phyloP scores from a whole-genome alignment of 2,329 filamentous ascomycete species.

The Clarireedia sp. region DNA sequence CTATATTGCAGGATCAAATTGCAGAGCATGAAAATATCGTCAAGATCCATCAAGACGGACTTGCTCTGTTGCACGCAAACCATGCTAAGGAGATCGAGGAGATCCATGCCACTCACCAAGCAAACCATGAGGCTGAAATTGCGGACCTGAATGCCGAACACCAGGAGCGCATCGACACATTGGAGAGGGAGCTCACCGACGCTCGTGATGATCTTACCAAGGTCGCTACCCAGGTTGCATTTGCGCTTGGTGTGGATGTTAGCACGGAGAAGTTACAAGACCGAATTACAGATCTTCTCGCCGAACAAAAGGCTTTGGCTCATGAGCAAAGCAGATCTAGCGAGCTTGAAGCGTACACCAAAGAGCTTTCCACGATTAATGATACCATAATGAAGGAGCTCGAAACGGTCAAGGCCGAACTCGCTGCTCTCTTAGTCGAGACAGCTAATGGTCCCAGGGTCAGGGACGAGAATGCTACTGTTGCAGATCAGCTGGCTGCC shows the following conservation, averaged over 20 bases:
- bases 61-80: slow-evolving; percentile 41
- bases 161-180: slow-evolving; percentile 43
- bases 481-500: slow-evolving; percentile 49
- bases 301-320: slow-evolving; percentile 50
- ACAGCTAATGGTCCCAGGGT: slow-evolving; percentile 38
- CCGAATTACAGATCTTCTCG: slow-evolving; percentile 49
- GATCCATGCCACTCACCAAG: slow-evolving; percentile 41
- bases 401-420: slow-evolving; percentile 47
- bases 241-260: slow-evolving; percentile 52
- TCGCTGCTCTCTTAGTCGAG: slow-evolving; percentile 44
- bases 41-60: slow-evolving; percentile 43
- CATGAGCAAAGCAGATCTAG: slow-evolving; percentile 50
- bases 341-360: slow-evolving; percentile 48
- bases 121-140: slow-evolving; percentile 50
- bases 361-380: slow-evolving; percentile 49
- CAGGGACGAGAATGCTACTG: slow-evolving; percentile 38
- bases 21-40: slow-evolving; percentile 50
- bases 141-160: slow-evolving; percentile 53
- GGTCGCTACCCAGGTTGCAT: slow-evolving; percentile 55
- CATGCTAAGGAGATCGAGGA: slow-evolving; percentile 44
- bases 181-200: slow-evolving; percentile 56
- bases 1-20: slow-evolving; percentile 51
- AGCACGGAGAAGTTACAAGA: slow-evolving; percentile 61
- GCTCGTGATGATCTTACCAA: slow-evolving; percentile 60
- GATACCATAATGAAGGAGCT: slow-evolving; percentile 54